Evolutionary conservation across 2,329 filamentous ascomycete species (phyloP).

Genomic region (Tolypocladium nubicola): DNA sequence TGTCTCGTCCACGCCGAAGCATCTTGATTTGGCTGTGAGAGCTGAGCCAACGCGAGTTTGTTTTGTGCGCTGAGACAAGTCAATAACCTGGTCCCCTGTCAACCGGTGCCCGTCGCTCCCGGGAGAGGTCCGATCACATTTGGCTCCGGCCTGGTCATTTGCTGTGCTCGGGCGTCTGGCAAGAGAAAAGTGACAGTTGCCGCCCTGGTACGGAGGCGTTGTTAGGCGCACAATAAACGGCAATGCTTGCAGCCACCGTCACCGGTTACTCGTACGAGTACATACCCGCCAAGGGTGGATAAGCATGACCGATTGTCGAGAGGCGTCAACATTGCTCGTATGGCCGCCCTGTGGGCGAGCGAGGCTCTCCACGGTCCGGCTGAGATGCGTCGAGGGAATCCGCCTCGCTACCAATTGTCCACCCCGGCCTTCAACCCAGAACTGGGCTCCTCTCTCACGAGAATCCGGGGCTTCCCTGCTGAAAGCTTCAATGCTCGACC

Average conservation of each 20-base stretch:
- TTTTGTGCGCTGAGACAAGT: background rate
- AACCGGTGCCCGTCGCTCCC: background rate
- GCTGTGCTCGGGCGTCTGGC: background rate
- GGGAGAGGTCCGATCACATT: background rate
- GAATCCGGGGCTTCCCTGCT: background rate
- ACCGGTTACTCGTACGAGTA: background rate
- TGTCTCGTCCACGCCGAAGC: background rate
- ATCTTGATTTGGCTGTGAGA: background rate
- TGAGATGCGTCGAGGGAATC: background rate
- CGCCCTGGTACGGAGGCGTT: background rate
- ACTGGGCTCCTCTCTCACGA: background rate
- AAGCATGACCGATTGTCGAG: background rate
- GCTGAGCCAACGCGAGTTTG: background rate
- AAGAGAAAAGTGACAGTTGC: background rate
- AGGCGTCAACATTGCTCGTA: background rate
- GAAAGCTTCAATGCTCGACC: background rate
- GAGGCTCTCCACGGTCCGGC: background rate
- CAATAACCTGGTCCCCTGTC: background rate
- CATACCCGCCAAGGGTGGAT: background rate
- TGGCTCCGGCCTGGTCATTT: background rate
- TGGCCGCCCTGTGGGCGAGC: background rate
- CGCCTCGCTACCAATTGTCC: background rate
- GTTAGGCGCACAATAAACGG: background rate
- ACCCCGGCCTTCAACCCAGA: background rate
- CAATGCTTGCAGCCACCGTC: background rate